Base-by-base conservation (phyloP, 805 yeast species). In the Cyberlindnera japonica region DNA sequence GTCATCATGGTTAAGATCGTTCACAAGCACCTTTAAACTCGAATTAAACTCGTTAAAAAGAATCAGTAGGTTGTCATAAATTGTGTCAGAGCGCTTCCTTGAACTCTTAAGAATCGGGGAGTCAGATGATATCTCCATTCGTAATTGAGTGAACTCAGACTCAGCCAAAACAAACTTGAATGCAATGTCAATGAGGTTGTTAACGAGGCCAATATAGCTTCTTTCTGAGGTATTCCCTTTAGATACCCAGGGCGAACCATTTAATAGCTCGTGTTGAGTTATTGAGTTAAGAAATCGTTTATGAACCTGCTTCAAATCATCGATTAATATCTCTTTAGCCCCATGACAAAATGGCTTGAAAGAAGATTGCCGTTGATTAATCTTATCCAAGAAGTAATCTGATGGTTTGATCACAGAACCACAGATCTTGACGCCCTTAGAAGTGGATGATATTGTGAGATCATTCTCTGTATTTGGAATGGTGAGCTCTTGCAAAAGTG, bases 1-100 rank as follows among this genome's bases (percentile, higher is more conserved):
- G 4, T 65, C 67, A 48, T 81, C 87, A 20, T 64, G 58, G n/a
- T 69, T 67, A 39, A 83, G 59, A 50, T 80, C 87, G 31, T 62
- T 68, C 0, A 69, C 66, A 40, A 81, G 73, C 3, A 58, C 50
- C 28, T 64, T 65, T 29, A 73, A 48, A 16, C 62, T 60, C 3
- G 61, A 61, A 41, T 69, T 69, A 52, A 75, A 81, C 16, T 64
- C 67, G 25, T 62, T 67, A 58, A 59, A 62, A 61, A 72, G 40
- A 62, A 60, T 20, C 49, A 69, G 64, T 17, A 79, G 58, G 40
- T 66, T 67, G 5, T 57, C 58, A 38, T 70, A 64, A 19, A 76
- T 59, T 5, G 44, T 51, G 6, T 30, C 37, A 17, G 38, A 47
- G 19, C 54, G 49, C 26, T 33, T 41, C 26, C 11, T 5, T 38